These are phyloP conservation scores for Mallotus nudiflorus DNA, from an alignment of 345 rosid genomes.

Conservation along the genomic window DNA sequence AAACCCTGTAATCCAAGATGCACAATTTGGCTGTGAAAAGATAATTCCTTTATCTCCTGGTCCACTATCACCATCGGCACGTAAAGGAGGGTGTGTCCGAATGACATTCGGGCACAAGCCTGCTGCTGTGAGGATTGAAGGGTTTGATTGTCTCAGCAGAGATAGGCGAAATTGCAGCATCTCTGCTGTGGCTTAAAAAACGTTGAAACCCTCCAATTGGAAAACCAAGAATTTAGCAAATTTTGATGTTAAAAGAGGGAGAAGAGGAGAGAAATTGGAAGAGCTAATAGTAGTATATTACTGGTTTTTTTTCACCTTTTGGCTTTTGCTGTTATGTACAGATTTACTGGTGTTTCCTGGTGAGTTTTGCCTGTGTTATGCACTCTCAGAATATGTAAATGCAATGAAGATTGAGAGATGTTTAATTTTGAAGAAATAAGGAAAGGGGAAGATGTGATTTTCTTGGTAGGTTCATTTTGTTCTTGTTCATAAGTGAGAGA, in stretches of 20 bases:
- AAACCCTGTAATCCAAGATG: conserved; percentile 71
- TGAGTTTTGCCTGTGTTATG: background rate
- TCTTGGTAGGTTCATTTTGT: conserved; percentile 3
- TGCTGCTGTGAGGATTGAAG: conserved; percentile 76
- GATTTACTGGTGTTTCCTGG: background rate
- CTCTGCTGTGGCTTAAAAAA: conserved; percentile 63
- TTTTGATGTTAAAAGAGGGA: conserved; percentile 22
- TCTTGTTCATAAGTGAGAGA: conserved; percentile 16
- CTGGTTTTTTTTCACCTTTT: background rate
- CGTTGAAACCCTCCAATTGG: background rate
- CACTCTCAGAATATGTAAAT: conserved; percentile 24
- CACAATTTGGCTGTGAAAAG: conserved; percentile 52
- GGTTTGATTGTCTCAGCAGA: conserved; percentile 66
- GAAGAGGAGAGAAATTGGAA: background rate
- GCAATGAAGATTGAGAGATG: conserved; percentile 23
- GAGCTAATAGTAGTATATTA: conserved; percentile 17
- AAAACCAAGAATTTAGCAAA: conserved; percentile 9
- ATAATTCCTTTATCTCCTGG: conserved; percentile 16
- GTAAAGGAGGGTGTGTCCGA: conserved; percentile 51
- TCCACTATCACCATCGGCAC: conserved; percentile 37
- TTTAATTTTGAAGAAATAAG: conserved; percentile 32
- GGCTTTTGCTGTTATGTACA: conserved; percentile 27
- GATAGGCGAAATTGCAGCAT: conserved; percentile 63
- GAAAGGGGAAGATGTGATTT: background rate
- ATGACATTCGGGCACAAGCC: conserved; percentile 57